Conservation (phyloP, 352 stramenopile species). For the Phytopythium vexans region DNA sequence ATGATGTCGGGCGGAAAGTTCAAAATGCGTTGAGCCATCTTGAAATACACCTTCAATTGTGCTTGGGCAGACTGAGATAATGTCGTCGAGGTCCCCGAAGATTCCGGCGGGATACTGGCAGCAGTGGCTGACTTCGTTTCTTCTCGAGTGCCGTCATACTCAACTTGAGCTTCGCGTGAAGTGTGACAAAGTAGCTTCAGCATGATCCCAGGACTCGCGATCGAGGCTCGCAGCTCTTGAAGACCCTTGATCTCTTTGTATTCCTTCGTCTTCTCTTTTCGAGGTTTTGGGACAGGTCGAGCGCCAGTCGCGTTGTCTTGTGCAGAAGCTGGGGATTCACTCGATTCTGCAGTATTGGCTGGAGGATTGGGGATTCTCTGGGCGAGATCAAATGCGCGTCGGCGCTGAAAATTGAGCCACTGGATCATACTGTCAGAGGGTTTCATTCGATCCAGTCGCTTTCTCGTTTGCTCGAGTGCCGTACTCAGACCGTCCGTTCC, state of each 20-base stretch:
- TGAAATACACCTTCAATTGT: constrained; percentile 75
- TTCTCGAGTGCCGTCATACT: constrained; percentile 49
- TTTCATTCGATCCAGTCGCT: constrained; percentile 36
- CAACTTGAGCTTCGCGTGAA: constrained; percentile 38
- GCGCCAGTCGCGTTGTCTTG: not conserved
- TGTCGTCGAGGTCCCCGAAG: constrained; percentile 48
- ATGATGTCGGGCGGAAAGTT: constrained; percentile 63
- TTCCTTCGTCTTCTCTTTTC: constrained; percentile 69
- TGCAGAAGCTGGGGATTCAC: not conserved
- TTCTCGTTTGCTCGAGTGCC: constrained; percentile 25
- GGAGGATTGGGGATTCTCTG: constrained; percentile 1
- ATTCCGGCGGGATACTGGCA: constrained; percentile 30
- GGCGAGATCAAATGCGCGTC: constrained; percentile 33
- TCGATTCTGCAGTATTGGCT: not conserved
- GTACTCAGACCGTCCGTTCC: constrained; percentile 35
- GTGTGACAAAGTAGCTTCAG: constrained; percentile 72
- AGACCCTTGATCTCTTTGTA: constrained; percentile 64
- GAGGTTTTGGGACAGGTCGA: constrained; percentile 14
- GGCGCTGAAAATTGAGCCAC: constrained; percentile 69
- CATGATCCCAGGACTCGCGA: constrained; percentile 59
- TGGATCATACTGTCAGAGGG: constrained; percentile 61
- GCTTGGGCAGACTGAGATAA: constrained; percentile 48
- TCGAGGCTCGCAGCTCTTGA: constrained; percentile 48
- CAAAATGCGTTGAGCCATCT: constrained; percentile 44
- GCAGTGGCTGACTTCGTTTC: constrained; percentile 26